Percentiles rank a stretch among this genome's conserved stretches.
phyloP scores from a whole-genome alignment of 805 yeast species.

The Pichia deserticola region DNA sequence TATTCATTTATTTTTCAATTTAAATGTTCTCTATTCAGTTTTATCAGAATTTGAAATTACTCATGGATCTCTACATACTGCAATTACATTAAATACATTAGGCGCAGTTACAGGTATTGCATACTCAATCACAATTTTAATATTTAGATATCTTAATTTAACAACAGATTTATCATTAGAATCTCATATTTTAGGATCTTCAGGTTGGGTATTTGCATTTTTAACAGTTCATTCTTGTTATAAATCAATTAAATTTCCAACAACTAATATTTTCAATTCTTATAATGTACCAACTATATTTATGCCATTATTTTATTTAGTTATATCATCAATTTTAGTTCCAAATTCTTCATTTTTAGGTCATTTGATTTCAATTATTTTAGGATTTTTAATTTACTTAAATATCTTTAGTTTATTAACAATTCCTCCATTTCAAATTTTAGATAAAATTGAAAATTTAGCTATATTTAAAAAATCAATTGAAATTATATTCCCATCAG shows the following conservation, averaged over 20 bases:
- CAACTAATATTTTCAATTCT: constrained; percentile 23
- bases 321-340: constrained; percentile 42
- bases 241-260: constrained; percentile 15
- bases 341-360: constrained; percentile 71
- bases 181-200: constrained; percentile 55
- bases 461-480: constrained; percentile 2
- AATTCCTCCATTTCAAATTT: constrained; percentile 57
- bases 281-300: constrained; percentile 49
- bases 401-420: constrained; percentile 51
- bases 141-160: constrained; percentile 46
- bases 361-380: constrained; percentile 56
- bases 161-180: constrained; percentile 45
- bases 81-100: constrained; percentile 63
- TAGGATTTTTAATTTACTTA: constrained; percentile 57
- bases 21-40: constrained; percentile 49
- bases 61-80: constrained; percentile 84
- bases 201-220: constrained; percentile 69
- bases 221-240: constrained; percentile 50
- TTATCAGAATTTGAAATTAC: constrained; percentile 57
- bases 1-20: constrained; percentile 55
- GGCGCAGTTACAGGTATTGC: constrained; percentile 65
- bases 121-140: constrained; percentile 40
- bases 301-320: constrained; percentile 48
- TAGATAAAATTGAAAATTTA: constrained; percentile 52
- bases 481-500: constrained; percentile 3